Percentiles rank a stretch among this genome's conserved stretches.
Conservation (phyloP, 176 grass and related monocot species). For the Avena eriantha region DNA sequence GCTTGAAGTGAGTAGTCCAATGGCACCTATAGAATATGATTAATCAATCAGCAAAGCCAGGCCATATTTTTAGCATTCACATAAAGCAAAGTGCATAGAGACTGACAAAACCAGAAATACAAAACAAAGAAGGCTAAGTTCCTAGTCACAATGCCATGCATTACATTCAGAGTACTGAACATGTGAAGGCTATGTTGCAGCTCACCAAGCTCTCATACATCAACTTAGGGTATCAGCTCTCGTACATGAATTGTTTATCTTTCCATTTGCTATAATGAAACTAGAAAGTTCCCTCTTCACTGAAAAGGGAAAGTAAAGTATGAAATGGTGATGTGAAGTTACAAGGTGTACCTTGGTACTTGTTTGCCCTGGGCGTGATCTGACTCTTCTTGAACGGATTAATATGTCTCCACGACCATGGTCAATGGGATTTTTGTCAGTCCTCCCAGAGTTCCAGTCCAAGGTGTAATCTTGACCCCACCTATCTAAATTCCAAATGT, state of each 20-base stretch:
- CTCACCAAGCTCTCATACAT: constrained; percentile 7
- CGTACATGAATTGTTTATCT: constrained; percentile 25
- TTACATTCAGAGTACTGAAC: constrained; percentile 11
- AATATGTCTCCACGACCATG: constrained; percentile 65
- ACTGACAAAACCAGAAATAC: constrained; percentile 7
- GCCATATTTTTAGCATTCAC: constrained; percentile 3
- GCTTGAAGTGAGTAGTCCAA: constrained; percentile 90
- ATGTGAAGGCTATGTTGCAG: neutral
- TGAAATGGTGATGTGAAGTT: neutral
- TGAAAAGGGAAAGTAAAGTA: neutral
- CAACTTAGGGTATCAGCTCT: constrained; percentile 11
- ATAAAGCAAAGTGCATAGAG: constrained; percentile 24
- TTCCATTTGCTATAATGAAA: constrained; percentile 16
- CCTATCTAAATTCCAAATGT: constrained; percentile 93
- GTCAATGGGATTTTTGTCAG: constrained; percentile 38
- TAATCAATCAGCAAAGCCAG: constrained; percentile 15
- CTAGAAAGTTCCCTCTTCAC: neutral
- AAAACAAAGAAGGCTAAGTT: constrained; percentile 23
- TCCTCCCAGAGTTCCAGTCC: constrained; percentile 68
- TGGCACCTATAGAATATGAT: constrained; percentile 62
- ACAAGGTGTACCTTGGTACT: constrained; percentile 55
- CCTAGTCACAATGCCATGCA: constrained; percentile 18
- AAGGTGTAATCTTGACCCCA: constrained; percentile 78
- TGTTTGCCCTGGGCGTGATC: constrained; percentile 70
- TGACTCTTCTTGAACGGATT: constrained; percentile 79